Evolutionary conservation across 2,329 filamentous ascomycete species (phyloP), one percentile per base, ranked within the genome.

Genomic region (Alternaria postmessia): DNA sequence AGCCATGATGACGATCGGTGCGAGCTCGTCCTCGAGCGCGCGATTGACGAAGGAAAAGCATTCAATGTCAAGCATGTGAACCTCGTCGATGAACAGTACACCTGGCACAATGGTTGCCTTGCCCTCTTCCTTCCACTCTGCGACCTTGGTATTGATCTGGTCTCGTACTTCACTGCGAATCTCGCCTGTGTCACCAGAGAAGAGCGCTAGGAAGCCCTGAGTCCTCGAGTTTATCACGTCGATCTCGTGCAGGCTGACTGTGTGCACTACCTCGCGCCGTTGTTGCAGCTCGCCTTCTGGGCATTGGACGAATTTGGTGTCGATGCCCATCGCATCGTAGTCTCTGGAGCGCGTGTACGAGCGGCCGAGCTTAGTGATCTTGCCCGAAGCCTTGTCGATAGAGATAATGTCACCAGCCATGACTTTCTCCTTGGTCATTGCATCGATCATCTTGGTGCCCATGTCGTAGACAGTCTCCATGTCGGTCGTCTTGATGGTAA

Each of bases 391-490:
- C 83, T 99, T 99, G 84, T 99, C 95, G 71, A 99, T 98, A 58
- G 92, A 96, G 73, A 99, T 96, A 69, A 99, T 95, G 78, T 99
- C 95, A 71, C 95, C 95, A 5, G 95, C 95, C 90, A 98, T 97
- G 67, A 99, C 93, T 73, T 96, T 94, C 84, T 99, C 95, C 82
- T 98, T 98, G 69, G 94, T 97, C 93, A 99, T 97, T 67, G 93
- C 93, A 77, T 99, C 95, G 69, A 99, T 99, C 95, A 99, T 98
- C 83, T 98, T 98, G 69, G 91, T 94, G 67, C 95, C 95, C 94
- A 99, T 97, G 75, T 99, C 95, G 82, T 98, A 99, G 68, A 99
- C 92, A 12, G 95, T 97, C 81, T 99, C 95, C 95, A 99, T 99
- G 79, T 99, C 95, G 59, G 94, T 98, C 11, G 95, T 99, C 83